phyloP scores from a whole-genome alignment of 2,329 filamentous ascomycete species.

The Talaromyces piceae region DNA sequence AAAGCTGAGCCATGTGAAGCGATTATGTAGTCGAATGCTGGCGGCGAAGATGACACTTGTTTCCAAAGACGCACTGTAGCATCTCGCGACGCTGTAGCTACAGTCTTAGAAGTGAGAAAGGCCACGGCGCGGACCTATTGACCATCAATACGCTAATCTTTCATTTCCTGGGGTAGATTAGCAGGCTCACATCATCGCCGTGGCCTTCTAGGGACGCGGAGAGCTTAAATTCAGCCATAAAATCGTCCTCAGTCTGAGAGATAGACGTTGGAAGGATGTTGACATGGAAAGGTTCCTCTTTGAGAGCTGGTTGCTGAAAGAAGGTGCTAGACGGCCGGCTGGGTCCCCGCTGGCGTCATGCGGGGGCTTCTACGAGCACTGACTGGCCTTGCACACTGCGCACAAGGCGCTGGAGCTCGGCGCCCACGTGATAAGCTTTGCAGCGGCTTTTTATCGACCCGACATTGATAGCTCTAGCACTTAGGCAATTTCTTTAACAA shows the following conservation, averaged over 20 bases:
- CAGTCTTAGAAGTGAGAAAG: slow-evolving; percentile 63
- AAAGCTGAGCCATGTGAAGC: slow-evolving; percentile 74
- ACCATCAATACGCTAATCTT: slow-evolving; percentile 34
- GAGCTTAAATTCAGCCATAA: slow-evolving; percentile 70
- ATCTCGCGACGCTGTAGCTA: slow-evolving; percentile 86
- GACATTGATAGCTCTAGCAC: no score
- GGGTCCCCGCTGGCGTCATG: slow-evolving; percentile 9
- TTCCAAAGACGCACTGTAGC: slow-evolving; percentile 84
- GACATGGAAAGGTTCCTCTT: background rate
- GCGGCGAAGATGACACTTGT: slow-evolving; percentile 56
- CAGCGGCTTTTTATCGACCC: background rate
- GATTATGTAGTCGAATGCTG: slow-evolving; percentile 69
- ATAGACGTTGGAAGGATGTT: background rate
- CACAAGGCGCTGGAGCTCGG: no score
- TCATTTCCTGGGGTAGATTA: background rate
- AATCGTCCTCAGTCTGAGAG: background rate
- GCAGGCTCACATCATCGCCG: slow-evolving; percentile 75
- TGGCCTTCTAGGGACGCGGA: slow-evolving; percentile 85
- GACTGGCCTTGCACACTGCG: no score
- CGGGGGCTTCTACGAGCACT: no score
- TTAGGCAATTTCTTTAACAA: no score
- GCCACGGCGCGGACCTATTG: slow-evolving; percentile 76
- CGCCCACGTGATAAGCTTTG: no score
- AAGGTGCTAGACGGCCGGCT: background rate
- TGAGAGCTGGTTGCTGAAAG: background rate